Conservation (phyloP, 2,329 filamentous ascomycete genomes). For the Rhinocladiella mackenziei region DNA sequence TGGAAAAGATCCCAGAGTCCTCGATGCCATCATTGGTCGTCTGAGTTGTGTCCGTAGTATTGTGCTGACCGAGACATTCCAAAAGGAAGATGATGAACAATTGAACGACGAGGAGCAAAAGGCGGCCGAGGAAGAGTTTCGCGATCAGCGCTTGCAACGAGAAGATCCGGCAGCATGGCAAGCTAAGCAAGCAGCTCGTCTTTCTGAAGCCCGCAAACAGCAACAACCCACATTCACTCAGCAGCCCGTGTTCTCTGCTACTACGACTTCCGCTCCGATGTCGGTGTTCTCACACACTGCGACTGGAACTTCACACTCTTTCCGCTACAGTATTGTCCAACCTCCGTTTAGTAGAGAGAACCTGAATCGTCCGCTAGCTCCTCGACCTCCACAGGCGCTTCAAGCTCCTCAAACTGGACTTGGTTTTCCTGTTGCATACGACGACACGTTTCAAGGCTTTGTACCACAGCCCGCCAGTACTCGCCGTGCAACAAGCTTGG, state of each 20-base stretch:
- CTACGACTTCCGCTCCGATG: background rate
- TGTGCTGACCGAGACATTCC: constrained; percentile 67
- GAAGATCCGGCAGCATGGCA: constrained; percentile 34
- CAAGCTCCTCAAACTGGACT: background rate
- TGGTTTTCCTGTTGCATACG: constrained; percentile 2
- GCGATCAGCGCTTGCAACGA: constrained; percentile 40
- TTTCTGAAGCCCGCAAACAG: too few relatives aligned
- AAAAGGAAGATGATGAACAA: constrained; percentile 60
- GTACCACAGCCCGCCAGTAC: background rate
- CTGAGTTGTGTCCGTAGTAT: constrained; percentile 44
- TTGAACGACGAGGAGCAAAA: constrained; percentile 59
- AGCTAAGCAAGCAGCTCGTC: constrained; percentile 12
- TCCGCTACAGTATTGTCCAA: too few relatives aligned
- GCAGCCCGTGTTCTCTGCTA: too few relatives aligned
- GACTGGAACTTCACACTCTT: too few relatives aligned
- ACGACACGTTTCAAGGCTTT: constrained; percentile 12
- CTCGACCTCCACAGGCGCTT: background rate
- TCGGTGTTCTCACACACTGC: too few relatives aligned
- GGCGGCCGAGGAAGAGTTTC: constrained; percentile 49
- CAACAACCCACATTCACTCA: too few relatives aligned
- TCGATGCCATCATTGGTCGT: constrained; percentile 53
- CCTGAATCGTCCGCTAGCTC: background rate
- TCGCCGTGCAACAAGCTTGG: constrained; percentile 1
- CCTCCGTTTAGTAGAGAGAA: constrained; percentile 1
- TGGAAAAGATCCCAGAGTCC: constrained; percentile 57